Evolutionary conservation across 306 rosid genomes (phyloP), one percentile per base, ranked within the genome.

Genomic region (Chamaecrista fasciculata): DNA sequence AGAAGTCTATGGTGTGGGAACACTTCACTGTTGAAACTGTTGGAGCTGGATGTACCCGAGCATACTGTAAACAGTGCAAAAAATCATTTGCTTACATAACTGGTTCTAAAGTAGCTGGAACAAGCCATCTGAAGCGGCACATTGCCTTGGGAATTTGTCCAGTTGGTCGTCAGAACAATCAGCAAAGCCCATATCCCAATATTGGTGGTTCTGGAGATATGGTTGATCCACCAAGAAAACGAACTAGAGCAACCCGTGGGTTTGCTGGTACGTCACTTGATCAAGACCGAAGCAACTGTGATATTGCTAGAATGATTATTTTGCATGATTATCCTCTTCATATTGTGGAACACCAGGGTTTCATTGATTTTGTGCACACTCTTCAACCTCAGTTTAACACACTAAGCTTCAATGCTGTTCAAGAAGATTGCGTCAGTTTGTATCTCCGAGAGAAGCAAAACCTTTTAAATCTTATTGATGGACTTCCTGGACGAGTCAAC

Each of bases 271-370:
- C 71, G 58, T 53, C 84, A 66, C 81, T 94, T 79, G 89, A 94
- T 73, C 92, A 86, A 70, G 84, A 82, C 58, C 72, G 78, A 43
- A 80, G 96, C 81, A 85, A 65, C 76, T 69, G 56, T 60, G 98
- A 88, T 68, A 74, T 94, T 26, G 90, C 95, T 39, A 83, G 75
- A 78, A 90, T 94, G 98, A 80, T 90, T 48, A 82, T 94, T 59
- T 74, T 86, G 85, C 97, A 94, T 46, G 96, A 85, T 55, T 90
- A 93, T 81, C 96, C 97, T 61, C 98, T 90, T 76, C 72, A 90
- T 75, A 82, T 93, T 68, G 96, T 86, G 46, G 88, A 90, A 67
- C 97, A 93, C 53, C 80, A 70, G 23, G 92, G 96, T 62, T 94
- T 94, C 82, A 62, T 82, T 64, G 78, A 80, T 77, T 86, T 90